phyloP scores from a whole-genome alignment of 2,329 filamentous ascomycete species.

The Fusarium sp. region DNA sequence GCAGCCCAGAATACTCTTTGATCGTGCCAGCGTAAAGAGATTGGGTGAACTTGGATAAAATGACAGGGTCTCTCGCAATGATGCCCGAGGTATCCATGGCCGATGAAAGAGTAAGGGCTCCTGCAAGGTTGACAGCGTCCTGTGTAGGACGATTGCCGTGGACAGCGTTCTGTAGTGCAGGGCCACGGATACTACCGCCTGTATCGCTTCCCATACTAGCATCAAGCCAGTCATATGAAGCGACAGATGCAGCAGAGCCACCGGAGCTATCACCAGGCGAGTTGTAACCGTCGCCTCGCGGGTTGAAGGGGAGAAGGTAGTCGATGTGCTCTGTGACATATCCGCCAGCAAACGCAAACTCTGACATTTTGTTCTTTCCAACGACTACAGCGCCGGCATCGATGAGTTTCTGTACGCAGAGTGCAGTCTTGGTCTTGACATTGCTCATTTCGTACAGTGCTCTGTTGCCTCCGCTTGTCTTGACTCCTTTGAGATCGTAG shows the following conservation, averaged over 20 bases:
- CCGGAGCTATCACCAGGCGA: slow-evolving; percentile 57
- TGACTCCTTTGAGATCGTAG: slow-evolving; percentile 17
- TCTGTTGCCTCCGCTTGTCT: slow-evolving; percentile 11
- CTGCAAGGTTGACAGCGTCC: slow-evolving; percentile 51
- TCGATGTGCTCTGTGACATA: slow-evolving; percentile 40
- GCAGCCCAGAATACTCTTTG: background rate
- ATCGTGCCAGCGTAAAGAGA: background rate
- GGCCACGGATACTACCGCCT: slow-evolving; percentile 54
- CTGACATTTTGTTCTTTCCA: slow-evolving; percentile 23
- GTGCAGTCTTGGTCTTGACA: background rate
- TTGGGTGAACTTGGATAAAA: slow-evolving; percentile 1
- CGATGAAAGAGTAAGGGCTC: slow-evolving; percentile 54
- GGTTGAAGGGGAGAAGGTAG: slow-evolving; percentile 55
- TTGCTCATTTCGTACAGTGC: slow-evolving; percentile 11
- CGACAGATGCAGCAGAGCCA: slow-evolving; percentile 51
- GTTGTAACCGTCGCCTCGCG: slow-evolving; percentile 59
- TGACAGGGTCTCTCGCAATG: background rate
- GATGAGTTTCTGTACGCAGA: slow-evolving; percentile 8
- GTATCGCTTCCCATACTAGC: slow-evolving; percentile 28
- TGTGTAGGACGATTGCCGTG: slow-evolving; percentile 57
- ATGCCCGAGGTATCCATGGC: slow-evolving; percentile 50
- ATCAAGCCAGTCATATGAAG: slow-evolving; percentile 57
- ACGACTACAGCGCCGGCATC: slow-evolving; percentile 20
- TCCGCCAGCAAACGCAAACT: slow-evolving; percentile 16
- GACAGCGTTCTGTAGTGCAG: slow-evolving; percentile 53